Percentiles rank a stretch among this genome's conserved stretches.
phyloP scores from a whole-genome alignment of 352 stramenopile genomes.

The Plasmopara viticola region DNA sequence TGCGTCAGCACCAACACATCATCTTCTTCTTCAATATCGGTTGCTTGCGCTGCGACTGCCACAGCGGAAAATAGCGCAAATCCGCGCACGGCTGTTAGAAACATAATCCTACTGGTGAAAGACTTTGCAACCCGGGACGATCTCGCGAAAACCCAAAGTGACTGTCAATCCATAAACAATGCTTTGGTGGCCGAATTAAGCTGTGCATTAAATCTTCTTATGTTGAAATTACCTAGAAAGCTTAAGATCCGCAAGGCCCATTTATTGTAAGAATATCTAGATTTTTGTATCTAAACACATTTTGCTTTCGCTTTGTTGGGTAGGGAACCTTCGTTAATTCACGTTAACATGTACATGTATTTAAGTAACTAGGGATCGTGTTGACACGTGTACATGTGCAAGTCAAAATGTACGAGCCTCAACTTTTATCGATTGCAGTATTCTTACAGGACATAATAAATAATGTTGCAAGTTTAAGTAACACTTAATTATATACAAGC shows the following conservation, averaged over 20 bases:
- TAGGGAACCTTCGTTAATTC: neutral
- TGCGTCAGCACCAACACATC: constrained; percentile 89
- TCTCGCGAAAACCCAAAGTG: constrained; percentile 47
- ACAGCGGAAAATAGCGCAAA: constrained; percentile 47
- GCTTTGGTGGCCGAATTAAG: constrained; percentile 3
- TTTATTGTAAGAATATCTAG: no score
- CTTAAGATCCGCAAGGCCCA: constrained; percentile 3
- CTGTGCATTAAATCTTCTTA: neutral
- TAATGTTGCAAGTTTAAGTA: no score
- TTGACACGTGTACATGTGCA: neutral
- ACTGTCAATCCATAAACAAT: constrained; percentile 4
- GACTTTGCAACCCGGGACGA: constrained; percentile 3
- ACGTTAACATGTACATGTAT: neutral
- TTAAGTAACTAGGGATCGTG: neutral
- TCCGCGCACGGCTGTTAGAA: constrained; percentile 43
- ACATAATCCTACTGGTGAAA: constrained; percentile 31
- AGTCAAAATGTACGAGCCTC: no score
- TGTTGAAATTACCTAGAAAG: neutral
- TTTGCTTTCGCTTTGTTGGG: neutral
- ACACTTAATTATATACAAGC: no score
- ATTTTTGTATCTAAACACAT: neutral
- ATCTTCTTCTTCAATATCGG: constrained; percentile 81
- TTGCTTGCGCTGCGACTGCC: constrained; percentile 33
- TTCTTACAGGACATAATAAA: no score
- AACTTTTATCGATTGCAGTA: no score